Evolutionary conservation across 2,329 filamentous ascomycete species (phyloP).

Genomic region (Aspergillus japonicus): DNA sequence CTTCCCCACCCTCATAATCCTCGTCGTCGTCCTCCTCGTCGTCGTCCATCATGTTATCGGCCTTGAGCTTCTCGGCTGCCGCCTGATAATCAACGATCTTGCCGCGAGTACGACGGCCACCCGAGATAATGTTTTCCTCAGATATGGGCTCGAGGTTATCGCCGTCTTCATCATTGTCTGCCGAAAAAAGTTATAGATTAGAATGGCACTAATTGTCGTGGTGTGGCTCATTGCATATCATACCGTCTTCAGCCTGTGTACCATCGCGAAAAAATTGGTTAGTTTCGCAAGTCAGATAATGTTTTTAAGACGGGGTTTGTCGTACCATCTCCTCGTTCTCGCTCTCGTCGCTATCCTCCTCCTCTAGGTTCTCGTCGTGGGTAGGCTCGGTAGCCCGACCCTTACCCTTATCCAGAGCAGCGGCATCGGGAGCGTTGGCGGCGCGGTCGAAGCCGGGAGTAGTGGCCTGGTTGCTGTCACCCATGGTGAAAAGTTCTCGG

Average conservation of each 20-base stretch:
- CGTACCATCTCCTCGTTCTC: constrained; percentile 44
- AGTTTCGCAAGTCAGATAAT: not conserved
- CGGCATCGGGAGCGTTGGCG: constrained; percentile 34
- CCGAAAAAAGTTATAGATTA: constrained; percentile 19
- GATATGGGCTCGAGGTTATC: constrained; percentile 91
- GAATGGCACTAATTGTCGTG: not conserved
- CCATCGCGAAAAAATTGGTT: not conserved
- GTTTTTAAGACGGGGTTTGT: constrained; percentile 2
- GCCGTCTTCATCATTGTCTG: constrained; percentile 67
- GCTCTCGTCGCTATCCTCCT: constrained; percentile 70
- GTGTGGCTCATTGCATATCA: not conserved
- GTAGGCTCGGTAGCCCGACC: constrained; percentile 65
- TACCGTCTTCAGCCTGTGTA: constrained; percentile 7
- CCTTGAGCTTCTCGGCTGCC: constrained; percentile 78
- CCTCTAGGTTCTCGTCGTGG: constrained; percentile 68
- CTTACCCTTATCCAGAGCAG: constrained; percentile 73
- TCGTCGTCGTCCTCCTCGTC: constrained; percentile 54
- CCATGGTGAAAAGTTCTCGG: constrained; percentile 29
- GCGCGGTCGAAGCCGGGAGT: constrained; percentile 41
- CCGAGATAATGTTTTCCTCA: constrained; percentile 77
- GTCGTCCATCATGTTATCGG: constrained; percentile 60
- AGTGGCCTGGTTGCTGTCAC: constrained; percentile 32
- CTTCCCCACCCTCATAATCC: constrained; percentile 39
- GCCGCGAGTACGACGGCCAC: constrained; percentile 81
- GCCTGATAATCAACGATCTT: constrained; percentile 91